These are phyloP conservation scores for Fusarium citri DNA, from an alignment of 2,329 filamentous ascomycete genomes.

Conservation along the genomic window DNA sequence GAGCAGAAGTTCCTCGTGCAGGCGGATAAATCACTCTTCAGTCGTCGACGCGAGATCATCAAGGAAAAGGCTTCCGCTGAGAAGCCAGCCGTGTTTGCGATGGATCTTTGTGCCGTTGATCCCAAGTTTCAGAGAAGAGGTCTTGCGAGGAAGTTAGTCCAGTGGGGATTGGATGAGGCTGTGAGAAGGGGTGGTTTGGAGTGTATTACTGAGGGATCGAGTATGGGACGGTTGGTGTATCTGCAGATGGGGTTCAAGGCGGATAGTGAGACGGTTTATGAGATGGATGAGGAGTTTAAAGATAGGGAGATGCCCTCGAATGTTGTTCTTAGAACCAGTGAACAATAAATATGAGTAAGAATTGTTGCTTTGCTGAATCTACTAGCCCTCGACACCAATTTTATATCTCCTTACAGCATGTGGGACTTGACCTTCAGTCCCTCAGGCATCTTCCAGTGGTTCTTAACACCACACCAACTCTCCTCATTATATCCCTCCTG, in stretches of 20 bases:
- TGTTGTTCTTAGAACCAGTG: slow-evolving; percentile 59
- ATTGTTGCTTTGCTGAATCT: not conserved
- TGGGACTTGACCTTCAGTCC: slow-evolving; percentile 48
- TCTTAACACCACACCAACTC: slow-evolving; percentile 78
- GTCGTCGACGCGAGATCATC: slow-evolving; percentile 56
- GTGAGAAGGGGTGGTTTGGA: slow-evolving; percentile 55
- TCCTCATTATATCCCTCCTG: slow-evolving; percentile 80
- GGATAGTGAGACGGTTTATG: slow-evolving; percentile 57
- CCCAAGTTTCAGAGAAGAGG: slow-evolving; percentile 64
- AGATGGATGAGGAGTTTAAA: slow-evolving; percentile 57
- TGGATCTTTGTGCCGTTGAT: slow-evolving; percentile 65
- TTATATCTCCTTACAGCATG: slow-evolving; percentile 17
- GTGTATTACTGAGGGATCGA: slow-evolving; percentile 59
- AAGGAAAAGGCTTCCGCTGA: slow-evolving; percentile 53
- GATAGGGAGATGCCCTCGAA: slow-evolving; percentile 55
- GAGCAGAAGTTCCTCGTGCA: slow-evolving; percentile 62
- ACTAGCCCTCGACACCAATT: slow-evolving; percentile 7
- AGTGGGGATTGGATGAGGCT: slow-evolving; percentile 61
- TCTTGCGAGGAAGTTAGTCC: slow-evolving; percentile 58
- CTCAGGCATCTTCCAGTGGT: slow-evolving; percentile 67
- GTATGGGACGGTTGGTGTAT: slow-evolving; percentile 62
- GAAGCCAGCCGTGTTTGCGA: slow-evolving; percentile 60
- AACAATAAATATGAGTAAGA: not conserved
- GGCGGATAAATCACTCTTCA: slow-evolving; percentile 57
- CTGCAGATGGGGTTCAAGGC: slow-evolving; percentile 58